Percentiles rank a stretch among this genome's conserved stretches.
These are phyloP conservation scores for Podila verticillata DNA, from an alignment of 192 early-diverging fungal species.

Conservation along the genomic window DNA sequence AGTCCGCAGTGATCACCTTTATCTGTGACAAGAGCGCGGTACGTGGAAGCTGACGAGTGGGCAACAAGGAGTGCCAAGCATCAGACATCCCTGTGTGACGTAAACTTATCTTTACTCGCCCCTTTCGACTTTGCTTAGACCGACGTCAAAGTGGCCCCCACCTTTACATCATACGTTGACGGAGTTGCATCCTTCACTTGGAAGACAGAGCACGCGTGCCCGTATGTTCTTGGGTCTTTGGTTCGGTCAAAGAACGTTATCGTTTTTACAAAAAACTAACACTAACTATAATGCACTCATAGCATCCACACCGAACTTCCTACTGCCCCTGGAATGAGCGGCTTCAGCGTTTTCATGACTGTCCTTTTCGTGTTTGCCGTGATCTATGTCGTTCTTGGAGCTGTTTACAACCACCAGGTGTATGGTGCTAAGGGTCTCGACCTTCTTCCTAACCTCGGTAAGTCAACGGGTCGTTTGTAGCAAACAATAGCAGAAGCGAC, in stretches of 20 bases:
- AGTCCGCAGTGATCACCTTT: slow-evolving; percentile 45
- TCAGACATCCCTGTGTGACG: background rate
- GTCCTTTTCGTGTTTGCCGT: slow-evolving; percentile 17
- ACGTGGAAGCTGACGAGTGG: background rate
- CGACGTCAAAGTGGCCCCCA: slow-evolving; percentile 14
- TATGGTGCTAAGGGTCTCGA: slow-evolving; percentile 39
- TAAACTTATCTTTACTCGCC: no score
- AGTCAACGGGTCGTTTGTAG: background rate
- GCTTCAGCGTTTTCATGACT: slow-evolving; percentile 37
- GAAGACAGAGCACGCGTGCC: slow-evolving; percentile 34
- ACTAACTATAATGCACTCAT: background rate
- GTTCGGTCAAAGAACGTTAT: background rate
- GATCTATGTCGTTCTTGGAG: slow-evolving; percentile 27
- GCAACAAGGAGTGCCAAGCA: background rate
- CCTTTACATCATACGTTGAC: slow-evolving; percentile 17
- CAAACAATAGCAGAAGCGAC: no score
- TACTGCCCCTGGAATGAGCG: slow-evolving; percentile 21
- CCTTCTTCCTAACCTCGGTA: slow-evolving; percentile 38
- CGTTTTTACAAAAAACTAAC: background rate
- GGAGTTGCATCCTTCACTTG: slow-evolving; percentile 26
- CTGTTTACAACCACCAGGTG: slow-evolving; percentile 36
- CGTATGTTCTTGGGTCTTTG: slow-evolving; percentile 17
- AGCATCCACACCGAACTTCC: background rate
- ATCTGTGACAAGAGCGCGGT: slow-evolving; percentile 35
- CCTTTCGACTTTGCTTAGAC: slow-evolving; percentile 18